Evolutionary conservation across 2,329 filamentous ascomycete genomes (phyloP).

Genomic region (Pestalotiopsis sp.): DNA sequence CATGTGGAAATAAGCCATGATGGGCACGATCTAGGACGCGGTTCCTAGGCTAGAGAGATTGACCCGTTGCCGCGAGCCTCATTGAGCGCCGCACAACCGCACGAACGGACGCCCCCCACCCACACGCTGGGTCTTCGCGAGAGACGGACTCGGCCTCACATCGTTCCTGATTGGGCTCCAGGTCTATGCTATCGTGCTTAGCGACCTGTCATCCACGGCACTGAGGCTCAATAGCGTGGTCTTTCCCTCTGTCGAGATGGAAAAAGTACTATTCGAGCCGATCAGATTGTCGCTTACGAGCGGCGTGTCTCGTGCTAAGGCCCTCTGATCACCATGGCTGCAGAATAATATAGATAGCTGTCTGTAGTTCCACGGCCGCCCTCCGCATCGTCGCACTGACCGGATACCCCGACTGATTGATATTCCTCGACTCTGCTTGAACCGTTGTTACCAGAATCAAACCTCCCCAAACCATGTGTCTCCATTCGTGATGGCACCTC

Average conservation of each 20-base stretch:
- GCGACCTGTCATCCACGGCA: background rate
- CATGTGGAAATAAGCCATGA: background rate
- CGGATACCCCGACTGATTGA: background rate
- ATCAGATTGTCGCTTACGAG: background rate
- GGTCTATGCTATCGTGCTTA: background rate
- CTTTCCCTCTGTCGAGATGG: background rate
- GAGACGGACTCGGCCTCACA: background rate
- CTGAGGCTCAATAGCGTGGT: background rate
- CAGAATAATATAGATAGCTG: background rate
- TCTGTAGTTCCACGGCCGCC: background rate
- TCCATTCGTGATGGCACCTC: too few relatives aligned
- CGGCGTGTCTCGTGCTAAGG: background rate
- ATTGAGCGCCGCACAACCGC: background rate
- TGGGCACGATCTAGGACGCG: background rate
- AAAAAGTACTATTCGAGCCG: background rate
- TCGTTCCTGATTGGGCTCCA: background rate
- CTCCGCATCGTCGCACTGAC: background rate
- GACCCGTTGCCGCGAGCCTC: conserved; percentile 13
- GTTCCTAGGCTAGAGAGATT: background rate
- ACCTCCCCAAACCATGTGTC: background rate
- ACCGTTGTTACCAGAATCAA: background rate
- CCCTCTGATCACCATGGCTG: background rate
- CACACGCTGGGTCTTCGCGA: background rate
- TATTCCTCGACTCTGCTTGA: background rate
- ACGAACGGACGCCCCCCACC: background rate